Evolutionary conservation across 192 early-diverging fungal genomes (phyloP).

Genomic region (Rhizophagus clarus): DNA sequence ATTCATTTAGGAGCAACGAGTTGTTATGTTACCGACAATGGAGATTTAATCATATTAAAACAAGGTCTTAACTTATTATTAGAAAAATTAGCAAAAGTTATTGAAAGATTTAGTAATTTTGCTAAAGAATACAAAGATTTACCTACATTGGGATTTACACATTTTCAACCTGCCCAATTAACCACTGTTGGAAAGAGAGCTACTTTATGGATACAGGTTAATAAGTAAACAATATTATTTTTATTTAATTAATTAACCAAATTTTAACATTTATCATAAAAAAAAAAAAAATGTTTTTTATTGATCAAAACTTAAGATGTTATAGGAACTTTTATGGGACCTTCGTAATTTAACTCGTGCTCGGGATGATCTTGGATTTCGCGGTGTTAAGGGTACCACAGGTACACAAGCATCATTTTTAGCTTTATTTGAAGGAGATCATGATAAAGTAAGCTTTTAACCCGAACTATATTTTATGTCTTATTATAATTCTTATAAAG

Average conservation of each 20-base stretch:
- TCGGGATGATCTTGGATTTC: constrained; percentile 85
- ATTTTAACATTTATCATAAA: background rate
- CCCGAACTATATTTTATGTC: background rate
- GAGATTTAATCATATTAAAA: constrained; percentile 96
- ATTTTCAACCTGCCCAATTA: constrained; percentile 98
- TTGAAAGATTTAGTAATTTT: constrained; percentile 79
- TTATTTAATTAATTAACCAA: background rate
- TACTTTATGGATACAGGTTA: constrained; percentile 86
- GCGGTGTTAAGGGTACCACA: constrained; percentile 98
- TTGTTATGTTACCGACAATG: constrained; percentile 99
- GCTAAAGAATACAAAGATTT: constrained; percentile 77
- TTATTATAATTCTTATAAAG: background rate
- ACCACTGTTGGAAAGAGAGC: constrained; percentile 98
- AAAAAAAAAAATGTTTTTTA: background rate
- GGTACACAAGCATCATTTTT: constrained; percentile 98
- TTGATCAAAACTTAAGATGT: background rate
- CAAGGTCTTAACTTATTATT: constrained; percentile 93
- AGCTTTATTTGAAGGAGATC: constrained; percentile 91
- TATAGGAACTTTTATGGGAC: constrained; percentile 88
- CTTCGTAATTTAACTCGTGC: constrained; percentile 90
- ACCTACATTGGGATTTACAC: constrained; percentile 97
- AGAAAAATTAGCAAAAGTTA: constrained; percentile 83
- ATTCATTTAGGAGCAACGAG: constrained; percentile 98
- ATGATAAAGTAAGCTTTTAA: constrained; percentile 65
- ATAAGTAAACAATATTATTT: background rate